Conservation (phyloP, 2,329 filamentous ascomycete species). For the Scleromitrula shiraiana region DNA sequence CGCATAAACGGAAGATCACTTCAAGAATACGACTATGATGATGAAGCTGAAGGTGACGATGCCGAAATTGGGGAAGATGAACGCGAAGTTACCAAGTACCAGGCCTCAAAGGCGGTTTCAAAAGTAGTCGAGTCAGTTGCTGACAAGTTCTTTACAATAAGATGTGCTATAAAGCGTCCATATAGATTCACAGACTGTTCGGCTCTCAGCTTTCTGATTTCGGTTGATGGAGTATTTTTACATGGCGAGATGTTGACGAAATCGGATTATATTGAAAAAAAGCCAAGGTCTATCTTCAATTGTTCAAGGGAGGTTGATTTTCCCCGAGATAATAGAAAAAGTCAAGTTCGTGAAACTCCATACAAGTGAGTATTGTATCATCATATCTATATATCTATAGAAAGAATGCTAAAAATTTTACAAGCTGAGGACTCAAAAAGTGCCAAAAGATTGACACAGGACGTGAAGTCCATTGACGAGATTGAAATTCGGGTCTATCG, state of each 20-base stretch:
- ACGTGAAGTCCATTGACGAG: not conserved
- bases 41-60: not conserved
- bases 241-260: too few relatives aligned
- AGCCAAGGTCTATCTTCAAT: too few relatives aligned
- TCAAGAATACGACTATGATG: not conserved
- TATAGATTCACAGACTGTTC: not conserved
- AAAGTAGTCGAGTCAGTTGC: not conserved
- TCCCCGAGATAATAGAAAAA: too few relatives aligned
- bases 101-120: not conserved
- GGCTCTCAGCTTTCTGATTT: not conserved
- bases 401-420: too few relatives aligned
- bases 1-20: not conserved
- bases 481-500: not conserved
- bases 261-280: too few relatives aligned
- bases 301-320: too few relatives aligned
- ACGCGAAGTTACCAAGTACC: not conserved
- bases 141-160: not conserved
- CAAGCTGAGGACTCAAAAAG: too few relatives aligned
- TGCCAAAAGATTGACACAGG: too few relatives aligned
- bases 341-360: too few relatives aligned
- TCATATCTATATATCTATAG: too few relatives aligned
- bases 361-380: too few relatives aligned
- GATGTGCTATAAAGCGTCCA: not conserved
- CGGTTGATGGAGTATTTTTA: not conserved
- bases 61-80: not conserved